Conservation (phyloP, 768 basidiomycete species). For the Termitomyces sp. region DNA sequence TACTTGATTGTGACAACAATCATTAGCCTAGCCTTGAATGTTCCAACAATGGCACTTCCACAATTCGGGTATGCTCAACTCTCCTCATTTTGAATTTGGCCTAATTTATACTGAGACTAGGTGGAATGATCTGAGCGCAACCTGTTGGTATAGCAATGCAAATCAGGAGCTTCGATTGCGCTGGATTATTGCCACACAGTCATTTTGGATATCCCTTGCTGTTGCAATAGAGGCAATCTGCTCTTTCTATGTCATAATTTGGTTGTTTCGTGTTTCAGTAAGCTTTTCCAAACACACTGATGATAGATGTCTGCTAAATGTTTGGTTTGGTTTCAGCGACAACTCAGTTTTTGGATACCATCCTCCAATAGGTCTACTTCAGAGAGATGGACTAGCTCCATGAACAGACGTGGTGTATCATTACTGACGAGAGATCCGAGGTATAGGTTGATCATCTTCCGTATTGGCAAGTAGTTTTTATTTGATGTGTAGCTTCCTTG, state of each 20-base stretch:
- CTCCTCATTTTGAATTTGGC: neutral
- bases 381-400: neutral
- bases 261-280: conserved; percentile 16
- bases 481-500: neutral
- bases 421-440: neutral
- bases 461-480: neutral
- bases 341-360: conserved; percentile 8
- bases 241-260: conserved; percentile 13
- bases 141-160: conserved; percentile 19
- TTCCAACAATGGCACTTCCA: conserved; percentile 12
- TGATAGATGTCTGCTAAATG: too few species aligned
- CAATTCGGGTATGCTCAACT: conserved; percentile 17
- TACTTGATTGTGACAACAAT: conserved; percentile 16
- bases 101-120: neutral
- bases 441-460: conserved; percentile 10
- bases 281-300: neutral
- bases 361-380: neutral
- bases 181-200: conserved; percentile 21
- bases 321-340: neutral
- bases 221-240: conserved; percentile 15
- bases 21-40: conserved; percentile 10
- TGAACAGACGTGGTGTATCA: neutral
- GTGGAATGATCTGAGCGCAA: conserved; percentile 12
- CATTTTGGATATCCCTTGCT: conserved; percentile 18
- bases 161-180: conserved; percentile 9